Evolutionary conservation across 768 basidiomycete genomes (phyloP), one percentile per base, ranked within the genome.

Genomic region (Hygrophoropsis aurantiaca): DNA sequence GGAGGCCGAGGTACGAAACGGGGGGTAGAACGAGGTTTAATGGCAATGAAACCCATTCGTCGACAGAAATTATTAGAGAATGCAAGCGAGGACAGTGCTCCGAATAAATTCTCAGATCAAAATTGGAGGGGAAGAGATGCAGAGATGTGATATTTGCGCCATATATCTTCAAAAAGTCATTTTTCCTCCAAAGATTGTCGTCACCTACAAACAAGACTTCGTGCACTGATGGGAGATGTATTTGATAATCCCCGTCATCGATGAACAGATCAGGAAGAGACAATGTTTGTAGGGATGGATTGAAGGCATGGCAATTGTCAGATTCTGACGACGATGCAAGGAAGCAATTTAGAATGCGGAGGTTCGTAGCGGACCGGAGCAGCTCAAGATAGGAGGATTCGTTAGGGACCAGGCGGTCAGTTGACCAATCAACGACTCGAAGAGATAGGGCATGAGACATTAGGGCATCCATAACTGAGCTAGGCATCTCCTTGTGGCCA

Each of bases 401-500:
- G 6, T 26, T 32, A 0, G 50, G 55, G 3, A 27, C n/a, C 6
- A 38, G 33, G 21, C 13, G 8, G 13, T 16, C 13, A 2, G 37
- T 33, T 2, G 50, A 45, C 54, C 53, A 59, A 26, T 64, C 54
- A 5, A 64, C 42, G 33, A 60, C 56, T 11, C 50, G 47, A 34
- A 64, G 32, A 20, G 56, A 59, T 1, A 46, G 19, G 3, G 58
- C 56, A 11, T 51, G 49, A 23, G 2, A 7, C 15, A 33, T 39
- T 24, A 64, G 54, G 3, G 58, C 58, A 11, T 53, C 27, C 1
- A 60, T n/a, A 20, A 65, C 11, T 2, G 24, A 11, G 6, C 42
- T 27, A 5, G 47, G 44, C 21, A 58, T 23, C 18, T 20, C 7
- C 2, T 33, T 11, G 3, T 13, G 2, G 1, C 11, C 5, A 21